Percentiles rank a stretch among this genome's conserved stretches.
Evolutionary conservation across 192 early-diverging fungal genomes (phyloP).

Genomic region (Coemansia sp.): DNA sequence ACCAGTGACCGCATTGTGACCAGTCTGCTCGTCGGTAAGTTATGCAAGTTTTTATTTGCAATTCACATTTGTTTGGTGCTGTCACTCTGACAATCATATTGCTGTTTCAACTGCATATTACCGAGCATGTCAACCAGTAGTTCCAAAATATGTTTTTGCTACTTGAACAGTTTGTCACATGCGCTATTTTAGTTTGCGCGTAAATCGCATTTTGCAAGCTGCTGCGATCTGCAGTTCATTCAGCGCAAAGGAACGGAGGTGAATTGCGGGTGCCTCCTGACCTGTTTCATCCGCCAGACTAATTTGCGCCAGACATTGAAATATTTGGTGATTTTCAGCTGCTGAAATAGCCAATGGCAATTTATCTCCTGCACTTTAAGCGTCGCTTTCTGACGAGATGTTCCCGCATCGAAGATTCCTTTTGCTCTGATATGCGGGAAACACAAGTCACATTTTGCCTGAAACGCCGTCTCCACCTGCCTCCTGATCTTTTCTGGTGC

Average conservation of each 20-base stretch:
- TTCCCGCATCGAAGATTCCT: background rate
- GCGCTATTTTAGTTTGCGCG: background rate
- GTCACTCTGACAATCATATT: too few relatives aligned
- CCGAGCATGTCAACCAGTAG: too few relatives aligned
- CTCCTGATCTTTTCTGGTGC: slow-evolving; percentile 3
- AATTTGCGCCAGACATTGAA: background rate
- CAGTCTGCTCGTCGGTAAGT: slow-evolving; percentile 64
- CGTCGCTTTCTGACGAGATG: background rate
- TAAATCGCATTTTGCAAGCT: slow-evolving; percentile 9
- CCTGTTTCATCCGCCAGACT: background rate
- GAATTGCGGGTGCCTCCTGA: background rate
- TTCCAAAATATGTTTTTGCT: background rate
- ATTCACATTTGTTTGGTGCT: too few relatives aligned
- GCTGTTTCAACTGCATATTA: too few relatives aligned
- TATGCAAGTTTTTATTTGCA: background rate
- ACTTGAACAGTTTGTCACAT: slow-evolving; percentile 6
- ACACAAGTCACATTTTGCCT: background rate
- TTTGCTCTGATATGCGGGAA: background rate
- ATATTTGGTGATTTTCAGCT: background rate
- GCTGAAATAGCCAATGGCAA: background rate
- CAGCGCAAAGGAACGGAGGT: background rate
- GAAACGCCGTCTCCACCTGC: slow-evolving; percentile 8
- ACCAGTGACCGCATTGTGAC: slow-evolving; percentile 88
- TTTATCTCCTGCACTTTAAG: background rate
- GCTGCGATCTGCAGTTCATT: slow-evolving; percentile 4